Conservation (phyloP, 495 filamentous ascomycete species). For the Annulohypoxylon stygium region DNA sequence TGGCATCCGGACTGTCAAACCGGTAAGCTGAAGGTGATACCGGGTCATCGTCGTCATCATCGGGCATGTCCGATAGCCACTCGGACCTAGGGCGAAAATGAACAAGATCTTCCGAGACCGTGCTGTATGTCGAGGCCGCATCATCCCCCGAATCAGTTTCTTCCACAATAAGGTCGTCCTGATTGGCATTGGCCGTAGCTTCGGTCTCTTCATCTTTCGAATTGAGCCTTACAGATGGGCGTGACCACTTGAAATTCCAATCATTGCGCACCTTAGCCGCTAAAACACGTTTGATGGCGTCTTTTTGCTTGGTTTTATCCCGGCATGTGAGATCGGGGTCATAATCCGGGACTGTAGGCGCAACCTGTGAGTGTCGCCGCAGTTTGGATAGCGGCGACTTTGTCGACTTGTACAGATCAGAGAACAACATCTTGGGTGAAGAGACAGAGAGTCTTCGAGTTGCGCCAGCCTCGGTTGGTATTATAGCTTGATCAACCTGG, state of each 20-base stretch:
- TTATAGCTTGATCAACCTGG: slow-evolving; percentile 46
- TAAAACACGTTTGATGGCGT: slow-evolving; percentile 65
- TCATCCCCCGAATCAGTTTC: slow-evolving; percentile 53
- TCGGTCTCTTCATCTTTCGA: background rate
- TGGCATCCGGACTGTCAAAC: slow-evolving; percentile 73
- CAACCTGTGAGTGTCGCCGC: slow-evolving; percentile 52
- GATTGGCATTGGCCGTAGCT: background rate
- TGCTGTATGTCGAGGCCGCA: slow-evolving; percentile 60
- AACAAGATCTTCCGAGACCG: slow-evolving; percentile 59
- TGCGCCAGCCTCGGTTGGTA: slow-evolving; percentile 27
- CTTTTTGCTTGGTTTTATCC: slow-evolving; percentile 68
- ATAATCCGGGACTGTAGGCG: slow-evolving; percentile 52
- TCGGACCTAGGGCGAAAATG: slow-evolving; percentile 59
- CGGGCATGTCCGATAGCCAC: slow-evolving; percentile 63
- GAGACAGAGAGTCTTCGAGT: slow-evolving; percentile 42
- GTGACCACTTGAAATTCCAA: slow-evolving; percentile 67
- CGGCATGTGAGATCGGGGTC: slow-evolving; percentile 66
- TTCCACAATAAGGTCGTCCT: slow-evolving; percentile 26
- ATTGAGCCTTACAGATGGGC: slow-evolving; percentile 15
- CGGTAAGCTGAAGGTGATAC: slow-evolving; percentile 64
- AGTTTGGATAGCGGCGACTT: slow-evolving; percentile 57
- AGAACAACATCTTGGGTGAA: slow-evolving; percentile 53
- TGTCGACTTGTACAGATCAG: slow-evolving; percentile 53
- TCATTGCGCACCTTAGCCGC: slow-evolving; percentile 68
- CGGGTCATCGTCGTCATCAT: slow-evolving; percentile 49